These are phyloP conservation scores for Albophoma yamanashiensis DNA, from an alignment of 2,329 filamentous ascomycete genomes.

Conservation along the genomic window DNA sequence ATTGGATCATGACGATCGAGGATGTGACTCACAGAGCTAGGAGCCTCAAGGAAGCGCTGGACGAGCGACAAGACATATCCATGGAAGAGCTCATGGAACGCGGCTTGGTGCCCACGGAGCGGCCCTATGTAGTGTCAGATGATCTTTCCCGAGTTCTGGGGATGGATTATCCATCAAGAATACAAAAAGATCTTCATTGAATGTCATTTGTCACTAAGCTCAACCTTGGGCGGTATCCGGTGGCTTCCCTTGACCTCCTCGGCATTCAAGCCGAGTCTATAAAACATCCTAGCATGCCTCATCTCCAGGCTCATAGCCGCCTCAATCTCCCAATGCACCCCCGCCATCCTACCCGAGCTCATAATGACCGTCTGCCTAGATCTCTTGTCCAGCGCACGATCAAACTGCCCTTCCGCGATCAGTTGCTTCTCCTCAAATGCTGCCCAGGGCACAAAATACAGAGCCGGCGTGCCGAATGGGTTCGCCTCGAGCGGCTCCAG, in stretches of 20 bases:
- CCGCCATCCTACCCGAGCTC: background rate
- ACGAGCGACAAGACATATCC: conserved; percentile 23
- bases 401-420: conserved; percentile 2
- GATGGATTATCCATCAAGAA: conserved; percentile 14
- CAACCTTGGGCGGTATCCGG: background rate
- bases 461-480: background rate
- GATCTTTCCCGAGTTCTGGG: conserved; percentile 19
- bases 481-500: background rate
- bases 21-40: conserved; percentile 46
- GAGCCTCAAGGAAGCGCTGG: conserved; percentile 33
- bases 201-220: background rate
- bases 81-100: conserved; percentile 22
- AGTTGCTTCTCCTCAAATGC: background rate
- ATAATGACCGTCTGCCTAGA: background rate
- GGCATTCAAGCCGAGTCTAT: background rate
- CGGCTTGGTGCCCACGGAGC: conserved; percentile 34
- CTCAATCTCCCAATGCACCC: background rate
- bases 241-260: background rate
- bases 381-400: conserved; percentile 2
- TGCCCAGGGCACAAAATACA: background rate
- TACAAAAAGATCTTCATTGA: background rate
- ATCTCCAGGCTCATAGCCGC: conserved; percentile 12
- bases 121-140: conserved; percentile 27
- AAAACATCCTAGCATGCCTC: conserved; percentile 14
- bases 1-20: conserved; percentile 43